Base-by-base conservation (phyloP, 495 filamentous ascomycete genomes). In the Clavariopsis aquatica region DNA sequence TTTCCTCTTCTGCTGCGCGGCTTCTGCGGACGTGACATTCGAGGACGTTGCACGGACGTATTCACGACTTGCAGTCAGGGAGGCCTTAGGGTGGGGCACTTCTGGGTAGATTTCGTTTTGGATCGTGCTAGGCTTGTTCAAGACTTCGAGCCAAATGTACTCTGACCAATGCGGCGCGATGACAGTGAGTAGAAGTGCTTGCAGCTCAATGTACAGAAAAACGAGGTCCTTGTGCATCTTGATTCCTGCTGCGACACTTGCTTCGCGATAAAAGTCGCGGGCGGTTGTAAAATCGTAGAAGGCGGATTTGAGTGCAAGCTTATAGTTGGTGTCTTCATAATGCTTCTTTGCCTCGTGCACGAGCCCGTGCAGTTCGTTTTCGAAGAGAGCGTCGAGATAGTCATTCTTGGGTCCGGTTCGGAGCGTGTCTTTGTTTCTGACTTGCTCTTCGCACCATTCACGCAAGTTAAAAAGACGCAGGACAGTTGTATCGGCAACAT, bases 91-190 rank as follows among this genome's bases (percentile, higher is more conserved):
- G 41, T 84, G 81, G 0, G 90, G 85, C 0, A 90, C 84, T 27
- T 80, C 75, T 52, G 94, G 94, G 82, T 85, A 98, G 62, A 79
- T 77, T 24, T 87, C 90, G 66, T 84, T 85, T 78, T 97, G 93
- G 73, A 98, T 85, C 2, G 88, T 89, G 47, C 80, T 76, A 52
- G 80, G 66, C 79, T 96, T 88, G 63, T 85, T 82, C 60, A 98
- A 85, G 12, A 97, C 82, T 76, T 97, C 92, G 36, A 86, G 84
- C 90, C 91, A 98, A 71, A 98, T 84, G 73, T 95, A 90, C 69
- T 98, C 94, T 55, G 91, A 81, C 89, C 92, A 98, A 78, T 98
- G 94, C 54, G 94, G 94, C 9, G 93, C 88, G 64, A 94, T 87
- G 29, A 88, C 85, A 9, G 86, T 82, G 54, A 96, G 78, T 65